Conservation (phyloP, 306 rosid species). For the Prunus padus region DNA sequence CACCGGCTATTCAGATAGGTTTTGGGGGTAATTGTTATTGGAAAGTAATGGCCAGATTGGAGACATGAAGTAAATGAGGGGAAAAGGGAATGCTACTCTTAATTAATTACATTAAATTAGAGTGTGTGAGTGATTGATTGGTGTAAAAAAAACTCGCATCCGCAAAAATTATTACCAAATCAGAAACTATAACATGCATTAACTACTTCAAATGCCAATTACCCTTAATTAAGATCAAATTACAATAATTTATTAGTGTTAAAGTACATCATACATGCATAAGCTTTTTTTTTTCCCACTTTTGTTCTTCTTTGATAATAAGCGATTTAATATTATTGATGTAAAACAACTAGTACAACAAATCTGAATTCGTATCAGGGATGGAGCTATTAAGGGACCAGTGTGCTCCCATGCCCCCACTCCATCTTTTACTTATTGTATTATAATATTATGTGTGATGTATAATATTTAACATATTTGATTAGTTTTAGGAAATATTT, state of each 20-base stretch:
- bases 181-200: background rate
- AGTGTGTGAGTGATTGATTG: background rate
- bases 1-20: background rate
- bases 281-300: no score
- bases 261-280: background rate
- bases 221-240: background rate
- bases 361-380: no score
- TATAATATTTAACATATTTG: no score
- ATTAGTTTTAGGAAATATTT: no score
- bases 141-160: background rate
- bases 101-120: background rate
- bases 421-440: no score
- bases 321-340: no score
- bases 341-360: no score
- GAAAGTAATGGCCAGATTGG: background rate
- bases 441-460: no score
- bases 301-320: no score
- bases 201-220: background rate
- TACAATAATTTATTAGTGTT: background rate
- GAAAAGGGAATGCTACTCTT: background rate
- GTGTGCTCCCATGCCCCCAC: no score
- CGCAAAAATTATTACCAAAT: background rate
- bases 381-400: rapidly evolving
- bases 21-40: background rate
- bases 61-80: background rate